Conservation (phyloP, 1,284 basidiomycete species). For the Moesziomyces sp. region DNA sequence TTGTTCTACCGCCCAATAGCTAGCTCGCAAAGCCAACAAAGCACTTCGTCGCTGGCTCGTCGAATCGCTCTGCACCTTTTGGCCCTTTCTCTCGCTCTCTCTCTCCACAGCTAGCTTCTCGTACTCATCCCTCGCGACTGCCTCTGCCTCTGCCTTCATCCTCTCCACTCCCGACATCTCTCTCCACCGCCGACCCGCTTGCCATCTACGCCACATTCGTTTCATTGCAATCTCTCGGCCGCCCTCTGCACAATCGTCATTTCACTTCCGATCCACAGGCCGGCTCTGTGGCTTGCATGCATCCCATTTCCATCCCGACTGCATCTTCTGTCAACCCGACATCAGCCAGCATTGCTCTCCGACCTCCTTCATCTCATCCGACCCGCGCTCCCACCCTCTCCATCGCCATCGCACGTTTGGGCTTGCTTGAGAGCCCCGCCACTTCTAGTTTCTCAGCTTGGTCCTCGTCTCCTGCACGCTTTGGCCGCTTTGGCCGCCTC, state of each 20-base stretch:
- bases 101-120: not conserved
- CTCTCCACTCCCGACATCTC: not conserved
- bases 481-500: not conserved
- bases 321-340: not conserved
- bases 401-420: not conserved
- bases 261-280: constrained; percentile 24
- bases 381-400: not conserved
- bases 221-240: constrained; percentile 5
- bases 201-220: constrained; percentile 11
- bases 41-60: constrained; percentile 23
- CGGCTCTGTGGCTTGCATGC: constrained; percentile 40
- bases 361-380: not conserved
- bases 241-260: not conserved
- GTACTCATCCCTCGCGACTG: not conserved
- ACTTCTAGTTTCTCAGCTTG: not conserved
- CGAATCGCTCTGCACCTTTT: constrained; percentile 6
- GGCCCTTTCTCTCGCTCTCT: not conserved
- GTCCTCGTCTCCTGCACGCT: not conserved
- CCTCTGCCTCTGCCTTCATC: not conserved
- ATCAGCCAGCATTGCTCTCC: not conserved
- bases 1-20: not conserved
- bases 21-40: not conserved
- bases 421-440: no score
- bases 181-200: not conserved
- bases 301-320: constrained; percentile 5